A percentile compares a stretch with the other conserved stretches of the same genome.
Conservation (phyloP, 441 rosid species). For the Syzygium syzygioides region DNA sequence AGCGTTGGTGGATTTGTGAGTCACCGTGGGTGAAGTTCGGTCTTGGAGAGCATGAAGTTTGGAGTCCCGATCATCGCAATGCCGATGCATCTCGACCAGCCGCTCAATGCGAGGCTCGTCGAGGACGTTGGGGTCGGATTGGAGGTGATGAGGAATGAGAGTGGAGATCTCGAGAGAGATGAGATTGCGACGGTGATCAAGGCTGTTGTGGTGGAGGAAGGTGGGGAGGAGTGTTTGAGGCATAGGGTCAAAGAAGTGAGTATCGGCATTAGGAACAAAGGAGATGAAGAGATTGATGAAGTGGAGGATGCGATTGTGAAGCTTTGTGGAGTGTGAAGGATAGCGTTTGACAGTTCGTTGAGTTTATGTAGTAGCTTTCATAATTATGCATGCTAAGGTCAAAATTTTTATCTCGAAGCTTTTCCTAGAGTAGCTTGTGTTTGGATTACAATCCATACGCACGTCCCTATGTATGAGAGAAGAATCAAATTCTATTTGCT, state of each 20-base stretch:
- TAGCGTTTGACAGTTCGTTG: neutral
- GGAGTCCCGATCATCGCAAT: constrained; percentile 2
- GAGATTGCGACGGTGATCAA: neutral
- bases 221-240: constrained; percentile 1
- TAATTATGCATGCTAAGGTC: no score
- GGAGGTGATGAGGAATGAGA: neutral
- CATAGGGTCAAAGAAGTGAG: constrained; percentile 5
- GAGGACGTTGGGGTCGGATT: neutral
- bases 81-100: constrained; percentile 8
- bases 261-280: neutral
- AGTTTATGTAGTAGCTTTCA: neutral
- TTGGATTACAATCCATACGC: no score
- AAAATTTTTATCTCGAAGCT: no score
- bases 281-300: neutral
- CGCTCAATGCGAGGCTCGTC: neutral
- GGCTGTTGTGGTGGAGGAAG: constrained; percentile 1
- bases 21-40: constrained; percentile 9
- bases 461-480: no score
- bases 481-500: no score
- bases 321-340: neutral
- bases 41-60: constrained; percentile 6
- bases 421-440: no score
- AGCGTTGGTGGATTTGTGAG: constrained; percentile 3
- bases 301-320: neutral
- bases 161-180: neutral